phyloP scores from a whole-genome alignment of 208 protist species.

The Leishmania tarentolae region DNA sequence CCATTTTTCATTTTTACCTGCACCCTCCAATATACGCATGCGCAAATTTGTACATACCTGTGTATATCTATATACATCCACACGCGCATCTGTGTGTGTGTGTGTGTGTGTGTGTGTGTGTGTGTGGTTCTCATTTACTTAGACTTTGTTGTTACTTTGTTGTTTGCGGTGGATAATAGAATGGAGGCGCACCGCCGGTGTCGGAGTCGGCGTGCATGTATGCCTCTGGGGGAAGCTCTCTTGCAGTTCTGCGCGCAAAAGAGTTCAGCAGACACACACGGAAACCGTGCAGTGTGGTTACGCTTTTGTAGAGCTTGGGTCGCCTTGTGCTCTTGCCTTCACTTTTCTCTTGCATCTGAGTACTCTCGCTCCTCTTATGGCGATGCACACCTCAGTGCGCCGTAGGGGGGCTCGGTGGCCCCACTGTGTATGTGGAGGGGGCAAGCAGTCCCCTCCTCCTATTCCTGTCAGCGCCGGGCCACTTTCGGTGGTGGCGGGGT shows the following conservation, averaged over 20 bases:
- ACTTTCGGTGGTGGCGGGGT: neutral
- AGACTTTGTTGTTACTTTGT: neutral
- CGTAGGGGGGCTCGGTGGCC: neutral
- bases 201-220: neutral
- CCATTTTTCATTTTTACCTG: neutral
- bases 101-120: neutral
- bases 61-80: neutral
- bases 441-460: neutral
- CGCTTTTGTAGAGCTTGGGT: neutral
- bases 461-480: neutral
- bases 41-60: neutral
- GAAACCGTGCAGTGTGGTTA: neutral
- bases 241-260: neutral
- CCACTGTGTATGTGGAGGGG: neutral
- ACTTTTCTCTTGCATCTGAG: neutral
- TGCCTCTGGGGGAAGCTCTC: neutral
- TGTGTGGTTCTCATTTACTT: neutral
- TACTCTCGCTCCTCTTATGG: neutral
- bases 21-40: neutral
- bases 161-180: neutral
- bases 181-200: neutral
- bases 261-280: neutral
- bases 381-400: neutral
- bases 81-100: neutral
- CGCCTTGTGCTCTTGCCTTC: too few relatives aligned